Percentiles rank a stretch among this genome's conserved stretches.
These are phyloP conservation scores for Marchantia polymorpha DNA, from an alignment of 225 moss, liverwort and hornwort species.

Conservation along the genomic window DNA sequence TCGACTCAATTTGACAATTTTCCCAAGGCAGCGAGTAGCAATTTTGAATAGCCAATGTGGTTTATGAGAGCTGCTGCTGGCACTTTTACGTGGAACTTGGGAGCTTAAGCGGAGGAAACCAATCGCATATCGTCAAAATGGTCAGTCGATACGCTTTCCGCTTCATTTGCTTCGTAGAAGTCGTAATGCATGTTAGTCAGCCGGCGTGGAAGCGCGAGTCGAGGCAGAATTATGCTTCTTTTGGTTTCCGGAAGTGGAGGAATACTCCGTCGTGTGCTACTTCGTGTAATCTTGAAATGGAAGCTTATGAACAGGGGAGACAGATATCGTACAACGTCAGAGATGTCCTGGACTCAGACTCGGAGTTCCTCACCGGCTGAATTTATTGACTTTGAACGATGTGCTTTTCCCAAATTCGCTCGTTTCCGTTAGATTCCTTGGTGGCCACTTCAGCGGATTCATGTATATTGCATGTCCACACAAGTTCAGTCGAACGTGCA, in stretches of 20 bases:
- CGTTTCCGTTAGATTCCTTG: too few species aligned
- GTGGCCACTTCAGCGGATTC: not conserved
- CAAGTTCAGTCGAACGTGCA: not conserved
- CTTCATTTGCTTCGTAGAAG: not conserved
- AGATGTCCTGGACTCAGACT: not conserved
- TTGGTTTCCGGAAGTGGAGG: not conserved
- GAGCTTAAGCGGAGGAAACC: conserved; percentile 9
- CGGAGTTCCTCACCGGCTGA: not conserved
- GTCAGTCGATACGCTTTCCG: conserved; percentile 5
- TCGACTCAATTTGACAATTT: conserved; percentile 7
- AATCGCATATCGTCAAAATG: conserved; percentile 17
- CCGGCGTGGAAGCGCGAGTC: not conserved
- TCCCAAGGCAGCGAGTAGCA: conserved; percentile 3
- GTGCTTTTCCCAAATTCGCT: not conserved
- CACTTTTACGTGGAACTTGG: conserved; percentile 4
- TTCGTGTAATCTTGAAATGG: not conserved
- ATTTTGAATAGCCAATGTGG: conserved; percentile 13
- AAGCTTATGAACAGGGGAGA: not conserved
- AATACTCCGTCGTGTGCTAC: not conserved
- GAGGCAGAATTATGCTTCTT: not conserved
- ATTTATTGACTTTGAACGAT: not conserved
- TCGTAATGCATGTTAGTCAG: conserved; percentile 5
- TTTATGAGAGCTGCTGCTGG: conserved; percentile 17
- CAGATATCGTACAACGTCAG: not conserved
- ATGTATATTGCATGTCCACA: not conserved